These are phyloP conservation scores for Aspergillus sp. DNA, from an alignment of 2,329 filamentous ascomycete species.

Conservation along the genomic window DNA sequence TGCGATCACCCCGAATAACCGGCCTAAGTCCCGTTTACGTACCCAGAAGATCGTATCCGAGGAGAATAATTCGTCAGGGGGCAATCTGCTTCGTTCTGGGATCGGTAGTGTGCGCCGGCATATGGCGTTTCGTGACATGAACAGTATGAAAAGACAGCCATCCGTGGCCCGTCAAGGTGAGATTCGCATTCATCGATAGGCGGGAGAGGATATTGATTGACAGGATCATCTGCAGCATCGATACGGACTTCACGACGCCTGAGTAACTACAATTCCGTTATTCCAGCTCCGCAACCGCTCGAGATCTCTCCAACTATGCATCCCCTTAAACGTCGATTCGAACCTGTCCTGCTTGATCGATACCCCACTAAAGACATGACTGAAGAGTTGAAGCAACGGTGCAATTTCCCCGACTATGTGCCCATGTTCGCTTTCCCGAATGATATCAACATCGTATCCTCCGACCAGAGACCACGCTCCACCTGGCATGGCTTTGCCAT, in stretches of 20 bases:
- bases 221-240: conserved; percentile 45
- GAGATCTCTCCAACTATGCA: conserved; percentile 90
- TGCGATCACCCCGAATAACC: conserved; percentile 59
- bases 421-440: conserved; percentile 99
- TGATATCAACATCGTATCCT: conserved; percentile 93
- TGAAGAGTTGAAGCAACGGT: conserved; percentile 72
- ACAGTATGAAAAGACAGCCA: conserved; percentile 82
- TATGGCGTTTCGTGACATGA: conserved; percentile 92
- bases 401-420: conserved; percentile 90
- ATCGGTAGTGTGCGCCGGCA: conserved; percentile 85
- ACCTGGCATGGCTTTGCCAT: conserved; percentile 99
- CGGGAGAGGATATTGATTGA: conserved; percentile 6
- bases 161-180: conserved; percentile 67
- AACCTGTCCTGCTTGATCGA: conserved; percentile 89
- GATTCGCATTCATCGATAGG: conserved; percentile 19
- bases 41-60: conserved; percentile 76
- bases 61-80: conserved; percentile 46
- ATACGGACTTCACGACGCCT: conserved; percentile 77
- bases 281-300: conserved; percentile 84
- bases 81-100: conserved; percentile 48
- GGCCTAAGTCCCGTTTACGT: conserved; percentile 69
- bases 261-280: conserved; percentile 98
- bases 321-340: conserved; percentile 85
- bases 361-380: conserved; percentile 79
- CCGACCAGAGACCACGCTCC: conserved; percentile 86